Evolutionary conservation across 345 rosid genomes (phyloP), one percentile per base, ranked within the genome.

Genomic region (Moringa oleifera): DNA sequence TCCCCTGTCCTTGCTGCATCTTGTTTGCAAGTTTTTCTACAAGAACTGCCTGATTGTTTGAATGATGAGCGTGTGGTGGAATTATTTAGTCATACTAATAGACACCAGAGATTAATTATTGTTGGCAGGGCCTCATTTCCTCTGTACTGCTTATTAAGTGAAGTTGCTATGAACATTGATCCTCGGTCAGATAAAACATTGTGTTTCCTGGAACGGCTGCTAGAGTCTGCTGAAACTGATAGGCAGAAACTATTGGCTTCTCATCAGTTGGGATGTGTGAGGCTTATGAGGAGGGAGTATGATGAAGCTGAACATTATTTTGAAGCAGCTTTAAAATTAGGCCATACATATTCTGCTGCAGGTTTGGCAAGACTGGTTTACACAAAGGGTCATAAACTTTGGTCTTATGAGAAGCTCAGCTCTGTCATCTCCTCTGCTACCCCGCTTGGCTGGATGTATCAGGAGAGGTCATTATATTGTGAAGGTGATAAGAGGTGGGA

Each of bases 371-470:
- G 95, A 75, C 59, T 90, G 22, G 82, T 81, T 64, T 72, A 61
- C 83, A 69, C 85, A 24, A 86, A 74, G 75, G 96, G 97, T 53
- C 83, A 73, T 67, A 76, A 67, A 54, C 77, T 74, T 66, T 76
- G 80, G 85, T 82, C 86, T 57, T 83, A 86, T 46, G 96, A 94
- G 73, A 88, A 81, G 73, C 86, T 94, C 63, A 86, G 77, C 81
- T 85, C 88, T 8, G 79, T 88, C 51, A 85, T 90, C 64, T 82
- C 96, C 57, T 83, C 97, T 20, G 56, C 53, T 61, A 71, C 80
- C 23, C 87, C 88, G 0, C 84, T 83, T 0, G 99, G 97, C 41
- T 90, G 99, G 97, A 90, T 94, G 97, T 83, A 94, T 69, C 96
- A 83, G 61, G 99, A 94, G 77, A 86, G 99, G 76, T 94, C 99